Conservation (phyloP, 2,329 filamentous ascomycete genomes). For the Botrytis fabae region DNA sequence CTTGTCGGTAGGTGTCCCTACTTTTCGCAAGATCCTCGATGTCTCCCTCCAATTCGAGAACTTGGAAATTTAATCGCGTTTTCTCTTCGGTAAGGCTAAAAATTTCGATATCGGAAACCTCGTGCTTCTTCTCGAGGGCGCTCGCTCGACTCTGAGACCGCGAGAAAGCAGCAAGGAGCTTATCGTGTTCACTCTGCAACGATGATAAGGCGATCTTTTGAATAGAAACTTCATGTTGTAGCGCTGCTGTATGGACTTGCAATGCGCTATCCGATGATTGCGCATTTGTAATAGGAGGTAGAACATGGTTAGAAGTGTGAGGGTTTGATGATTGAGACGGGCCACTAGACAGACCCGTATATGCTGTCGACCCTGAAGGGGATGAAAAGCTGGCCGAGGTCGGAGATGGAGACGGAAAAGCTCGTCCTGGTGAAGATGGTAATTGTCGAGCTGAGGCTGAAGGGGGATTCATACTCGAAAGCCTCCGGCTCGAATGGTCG, state of each 20-base stretch:
- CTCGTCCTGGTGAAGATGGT: constrained; percentile 39
- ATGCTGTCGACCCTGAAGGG: constrained; percentile 33
- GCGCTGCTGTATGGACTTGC: constrained; percentile 38
- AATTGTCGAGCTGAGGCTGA: constrained; percentile 37
- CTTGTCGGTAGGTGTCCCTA: constrained; percentile 46
- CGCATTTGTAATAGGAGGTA: constrained; percentile 34
- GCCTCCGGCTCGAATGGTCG: constrained; percentile 26
- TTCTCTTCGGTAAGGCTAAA: constrained; percentile 53
- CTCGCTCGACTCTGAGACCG: constrained; percentile 51
- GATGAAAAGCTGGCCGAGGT: constrained; percentile 38
- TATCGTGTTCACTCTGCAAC: constrained; percentile 55
- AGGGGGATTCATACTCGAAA: constrained; percentile 39
- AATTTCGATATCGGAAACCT: constrained; percentile 52
- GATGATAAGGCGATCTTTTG: constrained; percentile 54
- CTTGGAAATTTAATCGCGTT: constrained; percentile 49
- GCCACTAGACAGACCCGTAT: constrained; percentile 28
- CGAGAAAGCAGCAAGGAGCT: constrained; percentile 52
- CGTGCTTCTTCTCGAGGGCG: constrained; percentile 52
- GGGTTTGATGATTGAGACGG: constrained; percentile 30
- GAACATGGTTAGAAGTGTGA: constrained; percentile 27
- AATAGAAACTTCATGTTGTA: constrained; percentile 55
- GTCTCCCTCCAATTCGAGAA: constrained; percentile 49
- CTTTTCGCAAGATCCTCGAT: constrained; percentile 50
- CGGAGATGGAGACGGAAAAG: constrained; percentile 37
- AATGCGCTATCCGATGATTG: constrained; percentile 35